Evolutionary conservation across 345 rosid species (phyloP).

Genomic region (Raphanus raphanistrum): DNA sequence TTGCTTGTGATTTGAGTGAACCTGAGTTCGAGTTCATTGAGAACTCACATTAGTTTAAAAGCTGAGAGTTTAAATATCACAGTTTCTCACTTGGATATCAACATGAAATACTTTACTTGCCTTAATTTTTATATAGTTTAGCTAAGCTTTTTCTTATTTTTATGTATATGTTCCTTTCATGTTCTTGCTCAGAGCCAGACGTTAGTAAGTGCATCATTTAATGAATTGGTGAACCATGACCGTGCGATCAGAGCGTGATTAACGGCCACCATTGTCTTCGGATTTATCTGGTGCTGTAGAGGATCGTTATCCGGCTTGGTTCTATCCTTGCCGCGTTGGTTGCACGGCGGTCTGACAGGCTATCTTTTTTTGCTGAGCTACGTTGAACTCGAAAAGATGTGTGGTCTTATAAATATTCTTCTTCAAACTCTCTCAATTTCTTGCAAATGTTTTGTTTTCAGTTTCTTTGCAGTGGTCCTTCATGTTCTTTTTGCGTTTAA

Average conservation of each 20-base stretch:
- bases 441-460: not conserved
- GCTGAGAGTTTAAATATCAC: constrained; percentile 11
- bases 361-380: not conserved
- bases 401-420: not conserved
- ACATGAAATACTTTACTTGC: not conserved
- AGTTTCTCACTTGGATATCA: not conserved
- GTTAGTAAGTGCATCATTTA: not conserved
- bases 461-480: not conserved
- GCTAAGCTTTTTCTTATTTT: constrained; percentile 3
- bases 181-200: constrained; percentile 3
- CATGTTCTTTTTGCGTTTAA: not conserved
- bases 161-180: not conserved
- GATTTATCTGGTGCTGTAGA: constrained; percentile 6
- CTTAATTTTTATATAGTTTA: constrained; percentile 12
- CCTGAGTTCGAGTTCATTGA: not conserved
- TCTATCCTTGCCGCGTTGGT: not conserved
- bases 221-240: not conserved
- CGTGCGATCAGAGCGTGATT: constrained; percentile 29
- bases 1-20: constrained; percentile 35
- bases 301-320: constrained; percentile 29
- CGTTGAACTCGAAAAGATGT: not conserved
- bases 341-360: constrained; percentile 32
- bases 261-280: not conserved
- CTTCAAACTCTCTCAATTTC: not conserved
- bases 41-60: not conserved